Evolutionary conservation across 2,329 filamentous ascomycete genomes (phyloP).

Genomic region (Coniochaeta pulveracea): DNA sequence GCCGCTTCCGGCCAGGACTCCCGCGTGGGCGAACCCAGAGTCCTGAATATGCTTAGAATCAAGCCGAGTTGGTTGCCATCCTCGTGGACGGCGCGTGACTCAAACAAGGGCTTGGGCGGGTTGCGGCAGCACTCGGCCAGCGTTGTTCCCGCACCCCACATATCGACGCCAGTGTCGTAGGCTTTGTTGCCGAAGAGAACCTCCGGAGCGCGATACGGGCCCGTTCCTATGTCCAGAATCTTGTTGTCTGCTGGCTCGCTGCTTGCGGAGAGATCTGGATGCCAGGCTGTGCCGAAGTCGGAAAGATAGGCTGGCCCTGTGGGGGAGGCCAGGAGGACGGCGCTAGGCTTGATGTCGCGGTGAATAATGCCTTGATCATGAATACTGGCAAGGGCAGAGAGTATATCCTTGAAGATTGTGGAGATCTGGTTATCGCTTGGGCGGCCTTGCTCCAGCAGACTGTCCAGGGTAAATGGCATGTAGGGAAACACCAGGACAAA

Average conservation of each 20-base stretch:
- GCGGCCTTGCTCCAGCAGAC: slow-evolving; percentile 45
- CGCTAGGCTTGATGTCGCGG: slow-evolving; percentile 87
- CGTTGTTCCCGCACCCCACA: slow-evolving; percentile 83
- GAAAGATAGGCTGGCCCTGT: slow-evolving; percentile 67
- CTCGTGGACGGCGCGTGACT: slow-evolving; percentile 60
- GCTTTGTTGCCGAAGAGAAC: slow-evolving; percentile 71
- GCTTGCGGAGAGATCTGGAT: slow-evolving; percentile 41
- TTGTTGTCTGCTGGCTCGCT: slow-evolving; percentile 59
- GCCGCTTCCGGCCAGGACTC: slow-evolving; percentile 73
- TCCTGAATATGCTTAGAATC: slow-evolving; percentile 87
- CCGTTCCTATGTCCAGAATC: slow-evolving; percentile 88
- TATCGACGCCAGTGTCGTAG: slow-evolving; percentile 66
- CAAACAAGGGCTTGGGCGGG: slow-evolving; percentile 58
- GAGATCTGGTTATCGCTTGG: slow-evolving; percentile 21
- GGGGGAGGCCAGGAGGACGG: slow-evolving; percentile 60
- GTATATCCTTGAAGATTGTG: slow-evolving; percentile 51
- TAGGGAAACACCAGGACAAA: slow-evolving; percentile 81
- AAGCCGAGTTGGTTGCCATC: slow-evolving; percentile 86
- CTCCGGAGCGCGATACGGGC: slow-evolving; percentile 82
- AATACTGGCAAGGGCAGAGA: slow-evolving; percentile 58
- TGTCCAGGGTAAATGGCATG: slow-evolving; percentile 60
- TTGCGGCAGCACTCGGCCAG: slow-evolving; percentile 60
- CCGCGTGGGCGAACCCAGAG: slow-evolving; percentile 73
- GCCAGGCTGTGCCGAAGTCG: slow-evolving; percentile 92
- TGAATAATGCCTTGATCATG: slow-evolving; percentile 75